Evolutionary conservation across 2,329 filamentous ascomycete genomes (phyloP).

Genomic region (Cercospora zeae-maydis): DNA sequence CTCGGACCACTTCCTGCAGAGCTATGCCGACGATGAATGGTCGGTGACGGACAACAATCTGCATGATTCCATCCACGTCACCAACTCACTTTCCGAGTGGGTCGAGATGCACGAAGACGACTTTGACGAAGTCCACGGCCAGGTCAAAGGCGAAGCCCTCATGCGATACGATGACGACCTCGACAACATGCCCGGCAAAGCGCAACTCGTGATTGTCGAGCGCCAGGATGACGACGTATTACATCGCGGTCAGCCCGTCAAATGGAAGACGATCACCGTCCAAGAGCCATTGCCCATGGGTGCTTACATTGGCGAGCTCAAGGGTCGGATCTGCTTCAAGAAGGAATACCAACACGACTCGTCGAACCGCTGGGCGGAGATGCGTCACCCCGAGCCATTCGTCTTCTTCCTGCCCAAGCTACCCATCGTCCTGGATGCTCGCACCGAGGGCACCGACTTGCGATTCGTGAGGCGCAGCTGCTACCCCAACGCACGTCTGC

Average conservation of each 20-base stretch:
- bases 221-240: slow-evolving; percentile 49
- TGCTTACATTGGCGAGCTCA: slow-evolving; percentile 67
- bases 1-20: slow-evolving; percentile 63
- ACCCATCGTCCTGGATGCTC: slow-evolving; percentile 88
- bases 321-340: slow-evolving; percentile 51
- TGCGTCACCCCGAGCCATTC: slow-evolving; percentile 52
- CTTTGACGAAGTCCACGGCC: slow-evolving; percentile 41
- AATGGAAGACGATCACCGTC: slow-evolving; percentile 66
- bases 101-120: slow-evolving; percentile 65
- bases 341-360: slow-evolving; percentile 48
- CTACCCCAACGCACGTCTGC: slow-evolving; percentile 80
- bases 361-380: slow-evolving; percentile 45
- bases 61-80: slow-evolving; percentile 70
- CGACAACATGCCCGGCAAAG: slow-evolving; percentile 53
- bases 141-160: slow-evolving; percentile 65
- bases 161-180: slow-evolving; percentile 55
- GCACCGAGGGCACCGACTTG: slow-evolving; percentile 77
- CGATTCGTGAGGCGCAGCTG: slow-evolving; percentile 93
- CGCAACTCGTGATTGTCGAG: slow-evolving; percentile 51
- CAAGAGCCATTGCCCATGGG: slow-evolving; percentile 50
- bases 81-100: slow-evolving; percentile 74
- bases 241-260: slow-evolving; percentile 57
- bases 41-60: slow-evolving; percentile 66
- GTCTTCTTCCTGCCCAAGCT: slow-evolving; percentile 73
- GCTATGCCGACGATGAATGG: slow-evolving; percentile 51